Evolutionary conservation across 208 protist genomes (phyloP), one percentile per base, ranked within the genome.

Genomic region (Endotrypanum monterogeii): DNA sequence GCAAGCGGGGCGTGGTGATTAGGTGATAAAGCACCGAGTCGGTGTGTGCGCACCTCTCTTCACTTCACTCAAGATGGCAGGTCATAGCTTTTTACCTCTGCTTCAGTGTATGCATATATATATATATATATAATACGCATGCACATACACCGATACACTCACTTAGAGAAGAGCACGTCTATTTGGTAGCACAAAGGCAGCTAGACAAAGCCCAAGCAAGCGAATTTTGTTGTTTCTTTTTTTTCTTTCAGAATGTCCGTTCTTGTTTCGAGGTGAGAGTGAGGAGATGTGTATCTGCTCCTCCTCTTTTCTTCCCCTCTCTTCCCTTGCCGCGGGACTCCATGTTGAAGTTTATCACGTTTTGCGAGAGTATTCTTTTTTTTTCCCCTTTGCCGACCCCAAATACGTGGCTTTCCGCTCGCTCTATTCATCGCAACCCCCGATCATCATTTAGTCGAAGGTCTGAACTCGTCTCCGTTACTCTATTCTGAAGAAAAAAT

Each of bases 361-460:
- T 28, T 23, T 14, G 44, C 28, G 54, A 52, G 57, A 25, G 23
- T 80, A 55, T 65, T 65, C 60, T 65, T 65, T 65, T 61, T 61
- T 32, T 61, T 41, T 35, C 9, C 12, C 28, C 16, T 65, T 23
- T 2, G 23, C 30, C 5, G 30, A 37, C 37, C 8, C 5, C 39
- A 37, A 46, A 3, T 23, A 30, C 25, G 32, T 65, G 39, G 60
- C 60, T 25, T 23, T 4, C 30, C 20, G n/a, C 58, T 55, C 25
- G 71, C 71, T 68, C 28, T 72, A 25, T 79, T 11, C 51, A 28
- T 50, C 51, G 55, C 37, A 28, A 44, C 3, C 30, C 48, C 1
- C 18, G 9, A 46, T 46, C 35, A 32, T 48, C 67, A 25, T 5
- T 61, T n/a, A n/a, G 35, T 12, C 55, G 5, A 46, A 5, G 28